Conservation (phyloP, 345 rosid genomes). For the Citrus sp. region DNA sequence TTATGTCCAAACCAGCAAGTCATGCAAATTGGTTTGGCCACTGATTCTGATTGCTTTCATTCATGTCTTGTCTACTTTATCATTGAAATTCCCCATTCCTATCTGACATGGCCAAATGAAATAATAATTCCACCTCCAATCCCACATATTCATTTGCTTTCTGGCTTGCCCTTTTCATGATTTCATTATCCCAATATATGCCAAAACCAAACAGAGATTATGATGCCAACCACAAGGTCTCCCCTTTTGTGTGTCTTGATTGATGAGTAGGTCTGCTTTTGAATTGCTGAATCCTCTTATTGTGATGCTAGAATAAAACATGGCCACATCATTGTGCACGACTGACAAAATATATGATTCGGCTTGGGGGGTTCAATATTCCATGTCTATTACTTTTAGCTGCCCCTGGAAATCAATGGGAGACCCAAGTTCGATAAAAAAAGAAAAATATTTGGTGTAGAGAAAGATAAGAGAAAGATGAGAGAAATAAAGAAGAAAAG, state of each 20-base stretch:
- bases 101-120: slow-evolving; percentile 3
- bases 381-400: neutral
- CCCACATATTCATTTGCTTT: neutral
- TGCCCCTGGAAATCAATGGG: neutral
- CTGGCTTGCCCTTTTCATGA: neutral
- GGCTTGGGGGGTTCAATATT: neutral
- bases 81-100: neutral
- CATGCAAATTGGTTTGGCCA: neutral
- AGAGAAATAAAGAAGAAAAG: too few relatives aligned
- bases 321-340: neutral
- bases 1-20: slow-evolving; percentile 6
- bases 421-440: neutral
- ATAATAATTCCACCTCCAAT: slow-evolving; percentile 8
- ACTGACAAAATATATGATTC: neutral
- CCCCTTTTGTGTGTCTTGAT: neutral
- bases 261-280: neutral
- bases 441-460: too few relatives aligned
- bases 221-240: slow-evolving; percentile 10
- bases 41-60: neutral
- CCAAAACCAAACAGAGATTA: neutral
- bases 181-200: neutral
- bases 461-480: too few relatives aligned
- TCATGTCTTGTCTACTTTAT: neutral
- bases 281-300: neutral
- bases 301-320: neutral